phyloP scores from a whole-genome alignment of 768 basidiomycete species.

The Pleurotus djamor region DNA sequence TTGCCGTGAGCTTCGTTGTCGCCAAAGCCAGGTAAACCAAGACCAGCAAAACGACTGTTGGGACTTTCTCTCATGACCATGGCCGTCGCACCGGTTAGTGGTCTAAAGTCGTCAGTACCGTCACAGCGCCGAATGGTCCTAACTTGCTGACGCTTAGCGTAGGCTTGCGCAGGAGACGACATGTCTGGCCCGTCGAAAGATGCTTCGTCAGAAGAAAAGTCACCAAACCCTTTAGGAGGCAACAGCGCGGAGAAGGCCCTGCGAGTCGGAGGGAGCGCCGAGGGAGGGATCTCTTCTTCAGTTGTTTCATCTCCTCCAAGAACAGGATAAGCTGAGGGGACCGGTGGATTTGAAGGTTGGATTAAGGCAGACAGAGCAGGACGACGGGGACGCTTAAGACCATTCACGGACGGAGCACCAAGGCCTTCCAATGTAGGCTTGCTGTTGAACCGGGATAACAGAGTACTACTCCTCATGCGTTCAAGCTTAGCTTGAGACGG shows the following conservation, averaged over 20 bases:
- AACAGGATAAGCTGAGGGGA: slow-evolving; percentile 41
- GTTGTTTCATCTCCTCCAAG: slow-evolving; percentile 24
- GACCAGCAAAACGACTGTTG: slow-evolving; percentile 47
- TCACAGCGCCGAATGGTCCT: slow-evolving; percentile 79
- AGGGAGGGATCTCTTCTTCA: slow-evolving; percentile 20
- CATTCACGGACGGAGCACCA: slow-evolving; percentile 51
- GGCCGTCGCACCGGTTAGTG: slow-evolving; percentile 65
- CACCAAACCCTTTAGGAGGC: slow-evolving; percentile 55
- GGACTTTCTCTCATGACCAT: slow-evolving; percentile 55
- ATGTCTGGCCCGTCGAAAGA: slow-evolving; percentile 69
- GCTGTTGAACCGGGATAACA: slow-evolving; percentile 37
- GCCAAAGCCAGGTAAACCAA: slow-evolving; percentile 84
- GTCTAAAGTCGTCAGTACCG: slow-evolving; percentile 79
- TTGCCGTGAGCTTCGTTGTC: slow-evolving; percentile 94
- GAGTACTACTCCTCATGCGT: slow-evolving; percentile 46
- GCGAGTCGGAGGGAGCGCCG: slow-evolving; percentile 49
- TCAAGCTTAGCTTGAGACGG: slow-evolving; percentile 48
- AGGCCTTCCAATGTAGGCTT: slow-evolving; percentile 54
- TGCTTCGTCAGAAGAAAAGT: slow-evolving; percentile 45
- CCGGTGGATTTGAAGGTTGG: slow-evolving; percentile 36
- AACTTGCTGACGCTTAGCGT: slow-evolving; percentile 72
- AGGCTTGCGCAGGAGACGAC: slow-evolving; percentile 82
- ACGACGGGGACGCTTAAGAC: slow-evolving; percentile 59
- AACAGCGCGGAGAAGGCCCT: slow-evolving; percentile 79
- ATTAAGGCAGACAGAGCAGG: slow-evolving; percentile 68